Evolutionary conservation across 352 stramenopile genomes (phyloP).

Genomic region (Phytophthora tubulina): DNA sequence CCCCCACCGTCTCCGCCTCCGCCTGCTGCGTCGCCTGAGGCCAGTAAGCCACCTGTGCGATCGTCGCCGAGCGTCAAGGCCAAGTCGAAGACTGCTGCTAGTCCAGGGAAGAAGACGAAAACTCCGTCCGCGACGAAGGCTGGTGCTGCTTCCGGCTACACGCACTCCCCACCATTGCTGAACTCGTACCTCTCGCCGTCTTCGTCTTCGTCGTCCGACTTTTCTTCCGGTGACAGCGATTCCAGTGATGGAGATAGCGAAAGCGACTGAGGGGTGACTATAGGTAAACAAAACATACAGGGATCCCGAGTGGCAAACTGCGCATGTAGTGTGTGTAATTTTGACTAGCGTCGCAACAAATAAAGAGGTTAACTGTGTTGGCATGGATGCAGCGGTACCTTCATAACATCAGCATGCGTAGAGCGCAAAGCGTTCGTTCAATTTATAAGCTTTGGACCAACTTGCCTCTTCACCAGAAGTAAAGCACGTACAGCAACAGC

Average conservation of each 20-base stretch:
- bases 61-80: slow-evolving; percentile 17
- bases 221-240: slow-evolving; percentile 81
- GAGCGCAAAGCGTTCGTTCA: slow-evolving; percentile 11
- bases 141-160: slow-evolving; percentile 30
- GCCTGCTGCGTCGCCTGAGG: slow-evolving; percentile 23
- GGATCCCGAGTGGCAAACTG: slow-evolving; percentile 20
- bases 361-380: slow-evolving; percentile 28
- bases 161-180: slow-evolving; percentile 52
- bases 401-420: not conserved
- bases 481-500: slow-evolving; percentile 72
- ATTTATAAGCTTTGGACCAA: slow-evolving; percentile 9
- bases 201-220: slow-evolving; percentile 87
- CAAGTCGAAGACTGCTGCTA: slow-evolving; percentile 25
- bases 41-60: slow-evolving; percentile 23
- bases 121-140: slow-evolving; percentile 6
- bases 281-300: slow-evolving; percentile 35
- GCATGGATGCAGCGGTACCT: slow-evolving; percentile 12
- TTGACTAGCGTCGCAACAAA: slow-evolving; percentile 28
- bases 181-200: slow-evolving; percentile 72
- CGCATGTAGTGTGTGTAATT: slow-evolving; percentile 37
- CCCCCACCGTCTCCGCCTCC: slow-evolving; percentile 45
- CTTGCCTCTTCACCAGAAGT: slow-evolving; percentile 61
- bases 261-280: slow-evolving; percentile 38
- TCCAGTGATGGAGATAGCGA: slow-evolving; percentile 65
- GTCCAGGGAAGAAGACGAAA: slow-evolving; percentile 35